These are phyloP conservation scores for Platismatia glauca DNA, from an alignment of 495 filamentous ascomycete species.

Conservation along the genomic window DNA sequence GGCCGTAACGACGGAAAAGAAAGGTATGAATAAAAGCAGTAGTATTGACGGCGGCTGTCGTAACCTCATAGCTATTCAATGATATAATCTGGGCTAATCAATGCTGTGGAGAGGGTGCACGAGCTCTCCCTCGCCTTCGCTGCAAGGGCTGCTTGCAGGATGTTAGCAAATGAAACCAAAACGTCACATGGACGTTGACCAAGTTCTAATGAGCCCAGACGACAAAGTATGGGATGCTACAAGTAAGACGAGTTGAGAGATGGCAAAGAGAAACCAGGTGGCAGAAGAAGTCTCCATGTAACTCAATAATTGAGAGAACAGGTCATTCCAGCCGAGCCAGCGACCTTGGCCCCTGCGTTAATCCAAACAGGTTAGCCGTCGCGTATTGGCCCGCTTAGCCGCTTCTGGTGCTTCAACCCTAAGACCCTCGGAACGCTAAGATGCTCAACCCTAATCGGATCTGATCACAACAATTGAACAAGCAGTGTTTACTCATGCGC, in stretches of 20 bases:
- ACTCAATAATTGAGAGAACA: neutral
- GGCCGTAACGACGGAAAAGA: constrained; percentile 26
- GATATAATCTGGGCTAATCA: neutral
- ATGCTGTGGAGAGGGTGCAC: neutral
- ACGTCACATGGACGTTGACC: neutral
- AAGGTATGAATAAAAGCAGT: constrained; percentile 39
- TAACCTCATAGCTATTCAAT: constrained; percentile 34
- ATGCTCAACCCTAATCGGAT: neutral
- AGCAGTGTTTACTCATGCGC: neutral
- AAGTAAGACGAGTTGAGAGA: neutral
- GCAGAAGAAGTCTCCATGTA: neutral
- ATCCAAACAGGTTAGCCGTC: neutral
- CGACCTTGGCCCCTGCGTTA: neutral
- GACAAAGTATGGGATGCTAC: neutral
- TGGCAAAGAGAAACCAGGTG: neutral
- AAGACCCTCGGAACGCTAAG: neutral
- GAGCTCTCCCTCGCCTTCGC: neutral
- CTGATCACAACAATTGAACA: neutral
- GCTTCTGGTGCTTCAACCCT: neutral
- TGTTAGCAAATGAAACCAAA: neutral
- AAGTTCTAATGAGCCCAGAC: neutral
- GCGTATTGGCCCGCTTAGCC: neutral
- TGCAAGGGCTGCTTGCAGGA: constrained; percentile 7
- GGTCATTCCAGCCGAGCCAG: neutral
- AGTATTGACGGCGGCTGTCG: constrained; percentile 34